These are phyloP conservation scores for Trichophyton rubrum DNA, from an alignment of 2,329 filamentous ascomycete species.

Conservation along the genomic window DNA sequence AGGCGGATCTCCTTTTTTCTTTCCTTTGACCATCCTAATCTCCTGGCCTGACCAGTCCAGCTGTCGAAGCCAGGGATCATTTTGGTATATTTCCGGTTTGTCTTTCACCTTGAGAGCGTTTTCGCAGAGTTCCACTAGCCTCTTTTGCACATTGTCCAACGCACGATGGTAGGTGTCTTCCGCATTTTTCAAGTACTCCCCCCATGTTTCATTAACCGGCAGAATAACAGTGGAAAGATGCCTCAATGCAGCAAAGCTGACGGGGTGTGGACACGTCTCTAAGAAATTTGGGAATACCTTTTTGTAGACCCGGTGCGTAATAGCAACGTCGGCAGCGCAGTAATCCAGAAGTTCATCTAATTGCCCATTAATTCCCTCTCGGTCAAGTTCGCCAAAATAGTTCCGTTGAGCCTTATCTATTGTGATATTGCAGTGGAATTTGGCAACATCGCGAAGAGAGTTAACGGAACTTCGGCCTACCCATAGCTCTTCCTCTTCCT, in stretches of 20 bases:
- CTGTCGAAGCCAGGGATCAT: conserved; percentile 83
- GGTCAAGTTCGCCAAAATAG: conserved; percentile 71
- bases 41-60: conserved; percentile 94
- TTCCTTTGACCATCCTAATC: conserved; percentile 79
- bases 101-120: conserved; percentile 65
- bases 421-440: conserved; percentile 83
- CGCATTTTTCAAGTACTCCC: conserved; percentile 67
- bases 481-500: conserved; percentile 93
- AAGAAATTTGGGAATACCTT: conserved; percentile 86
- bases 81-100: conserved; percentile 54
- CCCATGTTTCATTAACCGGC: conserved; percentile 79
- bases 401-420: conserved; percentile 84
- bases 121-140: conserved; percentile 60
- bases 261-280: conserved; percentile 83
- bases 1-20: conserved; percentile 70
- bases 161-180: conserved; percentile 73
- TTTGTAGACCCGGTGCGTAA: conserved; percentile 89
- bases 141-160: conserved; percentile 62
- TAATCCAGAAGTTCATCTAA: conserved; percentile 81
- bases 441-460: conserved; percentile 85
- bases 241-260: conserved; percentile 86
- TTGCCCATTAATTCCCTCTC: conserved; percentile 54
- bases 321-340: conserved; percentile 83
- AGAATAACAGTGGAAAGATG: conserved; percentile 91
- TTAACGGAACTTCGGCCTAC: conserved; percentile 90